Conservation (phyloP, 2,329 filamentous ascomycete genomes). For the Dothideomycetes sp. region DNA sequence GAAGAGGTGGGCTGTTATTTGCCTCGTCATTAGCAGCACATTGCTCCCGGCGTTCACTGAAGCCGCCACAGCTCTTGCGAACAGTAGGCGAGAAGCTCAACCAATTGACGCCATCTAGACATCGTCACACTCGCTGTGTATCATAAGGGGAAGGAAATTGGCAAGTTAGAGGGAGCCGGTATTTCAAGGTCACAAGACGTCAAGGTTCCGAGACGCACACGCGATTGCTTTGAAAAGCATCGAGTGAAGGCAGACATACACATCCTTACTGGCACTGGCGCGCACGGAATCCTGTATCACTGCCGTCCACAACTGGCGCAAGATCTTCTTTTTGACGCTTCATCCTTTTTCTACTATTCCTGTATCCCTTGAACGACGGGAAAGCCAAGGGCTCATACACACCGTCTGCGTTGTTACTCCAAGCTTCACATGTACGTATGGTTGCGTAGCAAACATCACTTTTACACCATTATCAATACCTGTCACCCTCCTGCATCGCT, state of each 20-base stretch:
- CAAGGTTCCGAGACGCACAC: too few relatives aligned
- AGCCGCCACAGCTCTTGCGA: too few relatives aligned
- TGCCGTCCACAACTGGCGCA: slow-evolving; percentile 2
- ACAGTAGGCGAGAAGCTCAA: too few relatives aligned
- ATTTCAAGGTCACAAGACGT: too few relatives aligned
- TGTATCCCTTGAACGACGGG: slow-evolving; percentile 4
- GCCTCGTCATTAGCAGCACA: too few relatives aligned
- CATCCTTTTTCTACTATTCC: slow-evolving; percentile 9
- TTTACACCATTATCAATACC: slow-evolving; percentile 1
- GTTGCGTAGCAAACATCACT: slow-evolving; percentile 7
- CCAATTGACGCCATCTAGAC: background rate
- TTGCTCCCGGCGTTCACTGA: background rate
- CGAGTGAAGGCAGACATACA: slow-evolving; percentile 3
- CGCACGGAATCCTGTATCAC: slow-evolving; percentile 9
- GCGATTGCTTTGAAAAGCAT: slow-evolving; percentile 8
- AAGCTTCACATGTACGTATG: slow-evolving; percentile 13
- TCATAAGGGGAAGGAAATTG: background rate
- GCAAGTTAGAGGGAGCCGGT: background rate
- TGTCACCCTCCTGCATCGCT: background rate
- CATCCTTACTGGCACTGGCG: background rate
- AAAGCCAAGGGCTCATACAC: slow-evolving; percentile 1
- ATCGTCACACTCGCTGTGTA: background rate
- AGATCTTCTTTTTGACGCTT: slow-evolving; percentile 4
- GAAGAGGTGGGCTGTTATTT: too few relatives aligned
- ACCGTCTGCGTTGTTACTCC: slow-evolving; percentile 6